phyloP scores from a whole-genome alignment of 2,329 filamentous ascomycete species.

The Malbranchea zuffiana region DNA sequence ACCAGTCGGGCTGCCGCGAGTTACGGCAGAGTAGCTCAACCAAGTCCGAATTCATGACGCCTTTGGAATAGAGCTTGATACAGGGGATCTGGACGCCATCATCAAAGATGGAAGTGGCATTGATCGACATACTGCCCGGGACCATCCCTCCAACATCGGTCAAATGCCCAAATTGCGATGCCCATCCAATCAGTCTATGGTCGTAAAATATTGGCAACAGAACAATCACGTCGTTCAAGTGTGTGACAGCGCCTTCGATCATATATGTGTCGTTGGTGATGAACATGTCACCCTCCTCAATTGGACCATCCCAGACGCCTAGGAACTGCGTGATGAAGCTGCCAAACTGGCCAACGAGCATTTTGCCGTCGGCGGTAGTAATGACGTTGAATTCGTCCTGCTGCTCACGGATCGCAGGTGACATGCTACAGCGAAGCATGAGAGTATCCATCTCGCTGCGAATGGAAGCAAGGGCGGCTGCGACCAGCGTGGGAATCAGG shows the following conservation, averaged over 20 bases:
- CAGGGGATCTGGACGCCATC: no score
- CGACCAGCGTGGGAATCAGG: conserved; percentile 36
- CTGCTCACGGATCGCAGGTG: conserved; percentile 41
- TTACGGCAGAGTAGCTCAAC: no score
- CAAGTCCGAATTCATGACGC: no score
- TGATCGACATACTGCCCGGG: conserved; percentile 39
- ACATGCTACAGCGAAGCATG: conserved; percentile 43
- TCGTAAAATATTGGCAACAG: conserved; percentile 39
- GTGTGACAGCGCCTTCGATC: conserved; percentile 40
- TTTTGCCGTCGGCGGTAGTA: conserved; percentile 38
- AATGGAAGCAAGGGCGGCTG: conserved; percentile 36
- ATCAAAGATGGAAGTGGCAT: no score
- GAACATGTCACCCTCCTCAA: conserved; percentile 42
- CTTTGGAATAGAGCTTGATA: no score
- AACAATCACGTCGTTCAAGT: conserved; percentile 42
- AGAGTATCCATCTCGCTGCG: conserved; percentile 42
- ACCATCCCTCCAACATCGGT: conserved; percentile 40
- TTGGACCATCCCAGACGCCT: conserved; percentile 36
- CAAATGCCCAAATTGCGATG: conserved; percentile 42
- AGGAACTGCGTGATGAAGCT: conserved; percentile 42
- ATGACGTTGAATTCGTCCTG: conserved; percentile 47
- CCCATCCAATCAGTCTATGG: conserved; percentile 38
- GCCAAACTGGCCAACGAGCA: conserved; percentile 43
- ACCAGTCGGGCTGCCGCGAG: no score
- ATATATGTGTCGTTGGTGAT: conserved; percentile 44